Conservation (phyloP, 2,329 filamentous ascomycete genomes). For the Paradendryphiella salina region DNA sequence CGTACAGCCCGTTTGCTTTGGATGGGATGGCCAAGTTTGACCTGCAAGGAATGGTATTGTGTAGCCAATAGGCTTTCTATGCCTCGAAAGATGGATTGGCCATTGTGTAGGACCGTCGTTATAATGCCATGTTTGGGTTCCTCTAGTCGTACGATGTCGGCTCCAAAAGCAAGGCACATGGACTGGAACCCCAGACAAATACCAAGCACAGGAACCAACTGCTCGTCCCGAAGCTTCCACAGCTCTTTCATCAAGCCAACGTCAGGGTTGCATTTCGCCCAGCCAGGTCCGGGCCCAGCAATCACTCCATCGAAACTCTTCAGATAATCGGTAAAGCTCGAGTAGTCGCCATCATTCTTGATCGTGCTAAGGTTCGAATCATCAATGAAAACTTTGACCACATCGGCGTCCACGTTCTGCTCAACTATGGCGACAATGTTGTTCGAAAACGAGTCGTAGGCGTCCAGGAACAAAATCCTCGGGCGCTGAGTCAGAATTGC, state of each 20-base stretch:
- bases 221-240: slow-evolving; percentile 66
- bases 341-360: slow-evolving; percentile 1
- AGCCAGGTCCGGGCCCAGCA: slow-evolving; percentile 86
- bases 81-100: slow-evolving; percentile 66
- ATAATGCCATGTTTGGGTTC: slow-evolving; percentile 83
- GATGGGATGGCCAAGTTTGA: slow-evolving; percentile 46
- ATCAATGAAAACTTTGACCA: slow-evolving; percentile 73
- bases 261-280: slow-evolving; percentile 71
- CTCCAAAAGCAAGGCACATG: slow-evolving; percentile 69
- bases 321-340: slow-evolving; percentile 53
- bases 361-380: slow-evolving; percentile 29
- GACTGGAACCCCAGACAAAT: slow-evolving; percentile 91
- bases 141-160: slow-evolving; percentile 65
- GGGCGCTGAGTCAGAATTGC: slow-evolving; percentile 29
- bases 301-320: slow-evolving; percentile 79
- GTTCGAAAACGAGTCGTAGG: slow-evolving; percentile 95
- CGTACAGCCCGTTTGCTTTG: slow-evolving; percentile 31
- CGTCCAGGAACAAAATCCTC: slow-evolving; percentile 84
- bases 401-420: slow-evolving; percentile 66
- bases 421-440: slow-evolving; percentile 86
- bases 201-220: slow-evolving; percentile 76
- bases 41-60: slow-evolving; percentile 71
- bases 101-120: slow-evolving; percentile 64
- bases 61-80: slow-evolving; percentile 68
- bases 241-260: slow-evolving; percentile 79